These are phyloP conservation scores for Spergularia azorica DNA, from an alignment of 179 eudicot genomes.

Conservation along the genomic window DNA sequence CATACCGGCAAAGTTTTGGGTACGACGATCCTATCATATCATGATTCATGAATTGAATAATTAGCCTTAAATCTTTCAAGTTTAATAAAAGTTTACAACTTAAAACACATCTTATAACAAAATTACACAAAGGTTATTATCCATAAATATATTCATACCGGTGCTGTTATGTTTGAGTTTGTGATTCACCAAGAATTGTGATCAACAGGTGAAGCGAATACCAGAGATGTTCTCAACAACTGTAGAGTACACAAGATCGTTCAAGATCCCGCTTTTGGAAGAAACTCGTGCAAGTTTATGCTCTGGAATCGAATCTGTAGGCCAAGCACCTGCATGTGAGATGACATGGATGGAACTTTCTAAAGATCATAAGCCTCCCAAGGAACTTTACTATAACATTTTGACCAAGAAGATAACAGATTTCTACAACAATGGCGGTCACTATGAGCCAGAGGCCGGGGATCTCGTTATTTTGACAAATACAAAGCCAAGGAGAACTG, in stretches of 20 bases:
- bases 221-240: conserved; percentile 44
- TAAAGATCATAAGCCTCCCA: conserved; percentile 40
- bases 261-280: conserved; percentile 58
- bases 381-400: conserved; percentile 38
- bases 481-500: conserved; percentile 44
- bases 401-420: conserved; percentile 14
- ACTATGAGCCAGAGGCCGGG: conserved; percentile 51
- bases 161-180: too few species aligned
- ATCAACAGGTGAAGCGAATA: conserved; percentile 52
- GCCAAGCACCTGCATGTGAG: conserved; percentile 48
- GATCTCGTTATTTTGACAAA: conserved; percentile 59
- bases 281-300: conserved; percentile 68
- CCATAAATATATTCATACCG: neutral
- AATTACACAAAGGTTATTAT: too few species aligned
- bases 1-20: too few species aligned
- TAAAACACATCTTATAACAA: too few species aligned
- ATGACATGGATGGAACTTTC: conserved; percentile 20
- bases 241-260: conserved; percentile 43
- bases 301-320: conserved; percentile 39
- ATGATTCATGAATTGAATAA: too few species aligned
- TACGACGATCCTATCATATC: too few species aligned
- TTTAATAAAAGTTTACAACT: too few species aligned
- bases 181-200: neutral
- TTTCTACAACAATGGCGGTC: conserved; percentile 26
- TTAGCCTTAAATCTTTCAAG: too few species aligned